phyloP scores from a whole-genome alignment of 352 stramenopile species.

The Globisporangium polare region DNA sequence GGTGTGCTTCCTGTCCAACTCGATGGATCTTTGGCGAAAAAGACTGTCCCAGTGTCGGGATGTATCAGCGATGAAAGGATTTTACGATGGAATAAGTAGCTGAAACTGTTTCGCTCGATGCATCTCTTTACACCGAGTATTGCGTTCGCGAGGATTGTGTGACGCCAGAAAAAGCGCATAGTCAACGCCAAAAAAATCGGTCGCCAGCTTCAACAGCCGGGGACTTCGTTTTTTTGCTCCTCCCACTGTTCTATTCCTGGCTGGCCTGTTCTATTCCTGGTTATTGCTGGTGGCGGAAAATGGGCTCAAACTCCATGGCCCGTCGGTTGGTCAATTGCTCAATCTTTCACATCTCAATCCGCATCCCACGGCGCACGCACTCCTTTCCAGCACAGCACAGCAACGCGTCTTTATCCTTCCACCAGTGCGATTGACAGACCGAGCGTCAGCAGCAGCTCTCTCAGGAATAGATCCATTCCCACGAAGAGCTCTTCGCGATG shows the following conservation, averaged over 20 bases:
- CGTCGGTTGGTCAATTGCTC: not conserved
- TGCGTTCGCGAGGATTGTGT: not conserved
- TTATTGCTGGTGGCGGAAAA: not conserved
- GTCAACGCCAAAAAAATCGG: conserved; percentile 1
- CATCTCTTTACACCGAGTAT: not conserved
- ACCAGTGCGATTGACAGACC: not conserved
- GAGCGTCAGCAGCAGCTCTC: not conserved
- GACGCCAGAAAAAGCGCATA: not conserved
- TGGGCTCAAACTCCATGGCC: not conserved
- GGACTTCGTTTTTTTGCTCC: conserved; percentile 4
- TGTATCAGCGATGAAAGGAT: not conserved
- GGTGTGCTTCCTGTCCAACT: not conserved
- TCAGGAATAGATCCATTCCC: not conserved
- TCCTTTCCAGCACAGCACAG: not conserved
- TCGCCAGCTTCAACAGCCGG: not conserved
- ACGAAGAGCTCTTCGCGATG: conserved; percentile 6
- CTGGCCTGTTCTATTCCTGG: not conserved
- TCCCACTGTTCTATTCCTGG: not conserved
- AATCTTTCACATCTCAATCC: conserved; percentile 1
- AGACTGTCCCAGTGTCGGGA: not conserved
- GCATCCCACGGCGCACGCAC: not conserved
- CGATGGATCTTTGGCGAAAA: not conserved
- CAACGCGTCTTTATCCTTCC: not conserved
- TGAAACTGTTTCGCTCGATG: not conserved
- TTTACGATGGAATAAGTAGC: too few species aligned